Evolutionary conservation across 371 early-diverging fungal species (phyloP).

Genomic region (Fennellomyces sp.): DNA sequence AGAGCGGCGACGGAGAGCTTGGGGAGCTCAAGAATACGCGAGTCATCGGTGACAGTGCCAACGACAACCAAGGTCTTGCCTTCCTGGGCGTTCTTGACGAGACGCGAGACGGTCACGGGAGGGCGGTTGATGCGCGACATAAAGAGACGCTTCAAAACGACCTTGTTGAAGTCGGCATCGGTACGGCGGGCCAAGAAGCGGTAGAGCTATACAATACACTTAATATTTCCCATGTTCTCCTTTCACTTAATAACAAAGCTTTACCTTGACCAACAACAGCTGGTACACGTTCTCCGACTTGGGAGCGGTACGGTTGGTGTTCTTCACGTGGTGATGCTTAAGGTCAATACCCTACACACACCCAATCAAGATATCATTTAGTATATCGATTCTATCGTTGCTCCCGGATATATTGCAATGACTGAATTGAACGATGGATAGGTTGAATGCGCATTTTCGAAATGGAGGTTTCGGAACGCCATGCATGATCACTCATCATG

Average conservation of each 20-base stretch:
- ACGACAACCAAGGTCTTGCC: slow-evolving; percentile 91
- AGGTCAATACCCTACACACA: slow-evolving; percentile 93
- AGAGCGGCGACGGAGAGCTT: slow-evolving; percentile 96
- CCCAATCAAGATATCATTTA: too few species aligned
- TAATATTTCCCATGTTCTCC: neutral
- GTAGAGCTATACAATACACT: slow-evolving; percentile 76
- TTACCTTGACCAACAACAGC: slow-evolving; percentile 90
- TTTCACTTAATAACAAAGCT: neutral
- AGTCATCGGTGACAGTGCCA: slow-evolving; percentile 97
- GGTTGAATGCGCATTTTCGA: too few species aligned
- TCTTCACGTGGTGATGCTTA: slow-evolving; percentile 93
- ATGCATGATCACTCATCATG: too few species aligned
- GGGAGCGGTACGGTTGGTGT: slow-evolving; percentile 84
- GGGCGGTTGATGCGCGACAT: slow-evolving; percentile 98
- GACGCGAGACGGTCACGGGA: slow-evolving; percentile 90
- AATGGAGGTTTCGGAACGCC: too few species aligned
- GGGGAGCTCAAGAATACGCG: slow-evolving; percentile 91
- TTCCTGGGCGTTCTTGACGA: slow-evolving; percentile 71
- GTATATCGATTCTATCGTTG: too few species aligned
- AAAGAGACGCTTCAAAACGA: slow-evolving; percentile 96
- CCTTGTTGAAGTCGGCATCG: slow-evolving; percentile 97
- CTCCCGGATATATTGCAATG: too few species aligned
- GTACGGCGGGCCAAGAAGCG: slow-evolving; percentile 98
- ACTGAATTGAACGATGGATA: too few species aligned
- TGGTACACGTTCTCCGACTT: slow-evolving; percentile 91